These are phyloP conservation scores for Hirsutella thompsonii DNA, from an alignment of 2,329 filamentous ascomycete species.

Conservation along the genomic window DNA sequence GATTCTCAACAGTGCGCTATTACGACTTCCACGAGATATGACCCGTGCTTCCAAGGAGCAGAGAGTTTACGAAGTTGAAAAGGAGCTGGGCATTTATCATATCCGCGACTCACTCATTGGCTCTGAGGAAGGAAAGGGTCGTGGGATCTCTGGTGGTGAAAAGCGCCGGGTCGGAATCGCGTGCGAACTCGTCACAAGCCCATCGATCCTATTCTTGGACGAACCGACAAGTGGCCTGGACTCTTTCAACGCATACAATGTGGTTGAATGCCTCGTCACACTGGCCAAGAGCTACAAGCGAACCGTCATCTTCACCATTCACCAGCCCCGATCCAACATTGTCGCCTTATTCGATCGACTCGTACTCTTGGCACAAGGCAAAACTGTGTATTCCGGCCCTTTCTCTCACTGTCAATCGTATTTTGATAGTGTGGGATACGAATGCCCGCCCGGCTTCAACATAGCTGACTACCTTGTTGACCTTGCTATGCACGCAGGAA, in stretches of 20 bases:
- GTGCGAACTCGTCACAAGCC: conserved; percentile 93
- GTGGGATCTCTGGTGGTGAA: conserved; percentile 93
- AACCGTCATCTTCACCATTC: conserved; percentile 96
- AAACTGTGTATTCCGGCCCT: conserved; percentile 85
- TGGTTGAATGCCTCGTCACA: conserved; percentile 89
- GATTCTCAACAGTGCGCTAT: conserved; percentile 82
- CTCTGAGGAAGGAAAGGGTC: conserved; percentile 85
- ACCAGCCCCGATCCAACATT: conserved; percentile 96
- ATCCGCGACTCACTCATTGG: conserved; percentile 94
- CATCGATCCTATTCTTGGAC: conserved; percentile 92
- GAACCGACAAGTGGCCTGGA: conserved; percentile 95
- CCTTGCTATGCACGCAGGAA: conserved; percentile 87
- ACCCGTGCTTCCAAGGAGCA: conserved; percentile 77
- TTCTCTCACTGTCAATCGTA: conserved; percentile 82
- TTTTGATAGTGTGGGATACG: conserved; percentile 83
- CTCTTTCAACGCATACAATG: conserved; percentile 95
- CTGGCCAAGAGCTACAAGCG: conserved; percentile 93
- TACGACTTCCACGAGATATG: conserved; percentile 91
- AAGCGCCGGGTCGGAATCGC: conserved; percentile 94
- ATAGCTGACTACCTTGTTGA: conserved; percentile 97
- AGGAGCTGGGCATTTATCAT: conserved; percentile 84
- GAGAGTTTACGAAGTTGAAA: conserved; percentile 83
- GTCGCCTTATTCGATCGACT: conserved; percentile 92
- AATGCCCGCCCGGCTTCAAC: conserved; percentile 93
- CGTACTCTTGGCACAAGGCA: conserved; percentile 79